Base-by-base conservation (phyloP, 2,329 filamentous ascomycete species). In the Fusarium ambrosium region DNA sequence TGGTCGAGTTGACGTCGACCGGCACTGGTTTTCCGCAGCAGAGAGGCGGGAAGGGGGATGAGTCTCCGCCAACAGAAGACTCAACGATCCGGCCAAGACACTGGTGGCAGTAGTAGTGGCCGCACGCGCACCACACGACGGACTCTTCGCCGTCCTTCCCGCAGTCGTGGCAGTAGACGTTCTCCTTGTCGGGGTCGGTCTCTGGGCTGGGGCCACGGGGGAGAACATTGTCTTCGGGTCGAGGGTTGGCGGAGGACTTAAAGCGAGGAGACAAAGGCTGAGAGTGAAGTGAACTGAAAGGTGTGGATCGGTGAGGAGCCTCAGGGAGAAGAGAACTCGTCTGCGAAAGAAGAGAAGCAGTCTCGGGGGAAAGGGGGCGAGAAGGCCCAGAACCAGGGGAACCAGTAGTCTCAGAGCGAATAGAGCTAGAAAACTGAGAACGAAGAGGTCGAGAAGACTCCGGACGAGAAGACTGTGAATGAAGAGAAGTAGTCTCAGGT, bases 51-150 rank as follows among this genome's bases (percentile, higher is more conserved):
- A 74, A 73, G 1, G 13, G 10, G 20, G 16, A 22, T 0, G 22
- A 48, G 22, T 27, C 4, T 3, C 11, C 68, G 6, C 20, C 7
- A 6, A 71, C 18, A 6, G 71, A 71, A 27, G 18, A 5, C 22
- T 71, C 55, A 6, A 74, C 36, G 4, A 55, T 11, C 5, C 9
- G 4, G 9, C 9, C 22, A 1, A 74, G 56, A 8, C 71, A 73
- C 11, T 51, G 14, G 11, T 22, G 3, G n/a, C 71, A 74, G 45
- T 65, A 71, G 8, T 16, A 13, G 16, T 73, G 71, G 2, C 7
- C 6, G 11, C 71, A 73, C 24, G 32, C 22, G 9, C 68, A 69
- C 4, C 14, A 41, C 13, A 37, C 39, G 6, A 36, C 5, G 34
- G 4, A 10, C 1, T 8, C 18, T 29, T 4, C 10, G 18, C 18